Percentiles rank a stretch among this genome's conserved stretches.
Conservation (phyloP, 1,284 basidiomycete species). For the Marasmius tenuissimus region DNA sequence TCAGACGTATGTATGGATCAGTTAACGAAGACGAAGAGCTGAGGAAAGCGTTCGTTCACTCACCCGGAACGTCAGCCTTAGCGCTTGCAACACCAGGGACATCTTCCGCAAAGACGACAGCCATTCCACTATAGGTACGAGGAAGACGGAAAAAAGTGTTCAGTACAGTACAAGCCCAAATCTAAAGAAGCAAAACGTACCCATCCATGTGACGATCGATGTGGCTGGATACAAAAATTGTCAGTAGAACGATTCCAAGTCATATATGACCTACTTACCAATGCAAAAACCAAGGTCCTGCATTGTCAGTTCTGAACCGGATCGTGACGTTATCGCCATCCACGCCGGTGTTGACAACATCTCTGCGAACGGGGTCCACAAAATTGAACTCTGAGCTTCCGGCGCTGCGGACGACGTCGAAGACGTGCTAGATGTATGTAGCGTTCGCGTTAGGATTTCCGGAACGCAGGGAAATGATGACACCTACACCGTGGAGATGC, state of each 20-base stretch:
- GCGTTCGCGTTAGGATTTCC: background rate
- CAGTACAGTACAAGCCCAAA: background rate
- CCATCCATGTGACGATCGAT: constrained; percentile 38
- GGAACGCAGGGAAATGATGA: background rate
- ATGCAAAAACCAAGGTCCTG: background rate
- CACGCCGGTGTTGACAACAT: background rate
- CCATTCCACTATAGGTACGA: constrained; percentile 29
- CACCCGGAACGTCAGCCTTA: constrained; percentile 22
- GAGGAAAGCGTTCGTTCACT: background rate
- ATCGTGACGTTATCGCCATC: background rate
- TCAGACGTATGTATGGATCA: background rate
- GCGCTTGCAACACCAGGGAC: constrained; percentile 17
- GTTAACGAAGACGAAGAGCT: background rate
- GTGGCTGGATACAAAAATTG: constrained; percentile 24
- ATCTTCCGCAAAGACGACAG: constrained; percentile 39
- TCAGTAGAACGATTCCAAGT: background rate
- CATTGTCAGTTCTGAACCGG: background rate
- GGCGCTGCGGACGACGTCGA: background rate
- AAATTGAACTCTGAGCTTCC: background rate
- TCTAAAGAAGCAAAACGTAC: constrained; percentile 18
- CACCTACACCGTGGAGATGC: background rate
- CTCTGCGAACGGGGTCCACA: background rate
- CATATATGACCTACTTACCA: background rate
- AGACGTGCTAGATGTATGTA: background rate
- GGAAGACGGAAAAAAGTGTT: background rate